A percentile compares a stretch with the other conserved stretches of the same genome.
Evolutionary conservation across 1,284 basidiomycete species (phyloP).

Genomic region (Fomes fomentarius): DNA sequence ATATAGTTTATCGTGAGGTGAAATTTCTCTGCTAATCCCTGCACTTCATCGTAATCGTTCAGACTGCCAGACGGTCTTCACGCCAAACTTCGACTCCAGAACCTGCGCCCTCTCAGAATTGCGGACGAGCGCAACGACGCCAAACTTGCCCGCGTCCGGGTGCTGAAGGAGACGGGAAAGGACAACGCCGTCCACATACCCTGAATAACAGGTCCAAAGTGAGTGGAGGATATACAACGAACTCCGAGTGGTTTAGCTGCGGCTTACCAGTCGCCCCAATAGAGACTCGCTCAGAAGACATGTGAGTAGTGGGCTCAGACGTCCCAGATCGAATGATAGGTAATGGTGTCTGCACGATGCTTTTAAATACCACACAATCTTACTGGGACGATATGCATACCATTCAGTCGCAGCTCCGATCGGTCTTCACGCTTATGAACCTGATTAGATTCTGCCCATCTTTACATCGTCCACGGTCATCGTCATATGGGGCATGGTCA

Average conservation of each 20-base stretch:
- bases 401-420: no score
- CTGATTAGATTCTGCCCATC: no score
- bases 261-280: slow-evolving; percentile 20
- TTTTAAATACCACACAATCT: no score
- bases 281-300: no score
- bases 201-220: background rate
- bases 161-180: slow-evolving; percentile 28
- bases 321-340: no score
- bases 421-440: no score
- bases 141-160: slow-evolving; percentile 21
- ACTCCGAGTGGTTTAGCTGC: no score
- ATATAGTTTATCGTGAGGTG: slow-evolving; percentile 28
- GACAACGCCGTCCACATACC: slow-evolving; percentile 32
- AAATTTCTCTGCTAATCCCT: slow-evolving; percentile 22
- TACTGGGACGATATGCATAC: no score
- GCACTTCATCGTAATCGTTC: slow-evolving; percentile 26
- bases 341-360: no score
- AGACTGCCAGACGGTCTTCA: slow-evolving; percentile 27
- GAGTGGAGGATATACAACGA: background rate
- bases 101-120: slow-evolving; percentile 25
- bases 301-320: no score
- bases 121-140: slow-evolving; percentile 30
- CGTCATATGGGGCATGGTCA: no score
- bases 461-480: no score
- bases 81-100: slow-evolving; percentile 20